These are phyloP conservation scores for Nitzschia putrida DNA, from an alignment of 108 stramenopile species.

Conservation along the genomic window DNA sequence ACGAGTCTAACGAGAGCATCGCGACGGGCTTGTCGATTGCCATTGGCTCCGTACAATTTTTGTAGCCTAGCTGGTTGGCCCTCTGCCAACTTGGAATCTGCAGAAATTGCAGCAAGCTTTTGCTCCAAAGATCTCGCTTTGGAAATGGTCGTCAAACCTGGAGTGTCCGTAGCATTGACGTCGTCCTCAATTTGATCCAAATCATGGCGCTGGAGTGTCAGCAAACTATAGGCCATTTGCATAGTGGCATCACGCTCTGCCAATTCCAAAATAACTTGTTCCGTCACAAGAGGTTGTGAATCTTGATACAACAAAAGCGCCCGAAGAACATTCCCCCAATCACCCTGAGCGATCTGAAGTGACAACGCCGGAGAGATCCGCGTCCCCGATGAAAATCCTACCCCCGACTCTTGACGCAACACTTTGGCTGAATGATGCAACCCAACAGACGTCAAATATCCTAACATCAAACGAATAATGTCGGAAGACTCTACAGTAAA, in stretches of 20 bases:
- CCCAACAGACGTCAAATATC: constrained; percentile 62
- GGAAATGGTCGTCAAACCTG: constrained; percentile 17
- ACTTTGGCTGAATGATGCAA: constrained; percentile 51
- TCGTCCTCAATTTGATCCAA: constrained; percentile 29
- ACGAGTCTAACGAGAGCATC: constrained; percentile 52
- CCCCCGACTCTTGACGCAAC: constrained; percentile 64
- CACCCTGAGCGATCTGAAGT: constrained; percentile 35
- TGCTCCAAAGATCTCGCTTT: constrained; percentile 58
- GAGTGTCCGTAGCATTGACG: constrained; percentile 18
- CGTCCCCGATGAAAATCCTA: constrained; percentile 27
- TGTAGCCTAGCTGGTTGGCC: not conserved
- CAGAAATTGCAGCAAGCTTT: constrained; percentile 60
- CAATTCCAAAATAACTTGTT: constrained; percentile 44
- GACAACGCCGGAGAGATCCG: not conserved
- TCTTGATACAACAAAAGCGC: constrained; percentile 41
- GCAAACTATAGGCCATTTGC: constrained; percentile 26
- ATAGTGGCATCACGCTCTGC: constrained; percentile 24
- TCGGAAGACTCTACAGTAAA: constrained; percentile 58
- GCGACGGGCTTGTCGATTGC: constrained; percentile 57
- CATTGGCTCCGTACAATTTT: constrained; percentile 16
- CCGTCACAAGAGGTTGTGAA: constrained; percentile 14
- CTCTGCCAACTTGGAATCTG: constrained; percentile 35
- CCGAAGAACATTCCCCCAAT: constrained; percentile 65
- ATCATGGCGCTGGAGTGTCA: constrained; percentile 26
- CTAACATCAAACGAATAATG: constrained; percentile 59